These are phyloP conservation scores for Lachnellula occidentalis DNA, from an alignment of 2,329 filamentous ascomycete genomes.

Conservation along the genomic window DNA sequence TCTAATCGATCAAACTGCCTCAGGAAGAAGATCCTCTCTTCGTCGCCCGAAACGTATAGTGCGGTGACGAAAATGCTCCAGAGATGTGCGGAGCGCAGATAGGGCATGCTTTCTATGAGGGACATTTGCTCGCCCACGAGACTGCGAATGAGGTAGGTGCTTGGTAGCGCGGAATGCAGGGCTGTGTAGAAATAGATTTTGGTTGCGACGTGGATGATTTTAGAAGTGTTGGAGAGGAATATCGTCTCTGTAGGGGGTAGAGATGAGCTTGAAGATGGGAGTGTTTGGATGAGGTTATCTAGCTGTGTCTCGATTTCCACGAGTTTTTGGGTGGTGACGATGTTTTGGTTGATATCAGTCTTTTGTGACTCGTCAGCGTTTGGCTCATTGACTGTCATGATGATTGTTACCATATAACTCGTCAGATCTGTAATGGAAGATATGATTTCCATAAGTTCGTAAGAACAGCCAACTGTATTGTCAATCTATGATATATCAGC, in stretches of 20 bases:
- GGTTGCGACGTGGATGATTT: slow-evolving; percentile 8
- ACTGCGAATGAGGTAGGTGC: slow-evolving; percentile 5
- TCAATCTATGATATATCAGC: too few species aligned
- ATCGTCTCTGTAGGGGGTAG: background rate
- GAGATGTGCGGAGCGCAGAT: slow-evolving; percentile 9
- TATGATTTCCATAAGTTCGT: slow-evolving; percentile 9
- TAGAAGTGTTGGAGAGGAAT: slow-evolving; percentile 8
- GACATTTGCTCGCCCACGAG: background rate
- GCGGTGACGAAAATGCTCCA: slow-evolving; percentile 17
- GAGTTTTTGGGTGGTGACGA: too few species aligned
- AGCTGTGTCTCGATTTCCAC: too few species aligned
- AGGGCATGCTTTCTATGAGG: slow-evolving; percentile 4
- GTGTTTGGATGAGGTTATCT: too few species aligned
- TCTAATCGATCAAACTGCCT: slow-evolving; percentile 13
- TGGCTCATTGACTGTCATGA: background rate
- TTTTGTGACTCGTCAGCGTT: too few species aligned
- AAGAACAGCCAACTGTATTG: slow-evolving; percentile 8
- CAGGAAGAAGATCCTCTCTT: slow-evolving; percentile 14
- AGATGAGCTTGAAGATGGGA: too few species aligned
- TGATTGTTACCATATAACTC: slow-evolving; percentile 2
- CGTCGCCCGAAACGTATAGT: slow-evolving; percentile 10
- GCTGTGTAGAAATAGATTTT: slow-evolving; percentile 14
- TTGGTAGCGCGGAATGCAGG: slow-evolving; percentile 9
- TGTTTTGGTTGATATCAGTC: too few species aligned
- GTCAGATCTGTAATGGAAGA: slow-evolving; percentile 13